Conservation (phyloP, 495 filamentous ascomycete species). For the Cercophora samala region DNA sequence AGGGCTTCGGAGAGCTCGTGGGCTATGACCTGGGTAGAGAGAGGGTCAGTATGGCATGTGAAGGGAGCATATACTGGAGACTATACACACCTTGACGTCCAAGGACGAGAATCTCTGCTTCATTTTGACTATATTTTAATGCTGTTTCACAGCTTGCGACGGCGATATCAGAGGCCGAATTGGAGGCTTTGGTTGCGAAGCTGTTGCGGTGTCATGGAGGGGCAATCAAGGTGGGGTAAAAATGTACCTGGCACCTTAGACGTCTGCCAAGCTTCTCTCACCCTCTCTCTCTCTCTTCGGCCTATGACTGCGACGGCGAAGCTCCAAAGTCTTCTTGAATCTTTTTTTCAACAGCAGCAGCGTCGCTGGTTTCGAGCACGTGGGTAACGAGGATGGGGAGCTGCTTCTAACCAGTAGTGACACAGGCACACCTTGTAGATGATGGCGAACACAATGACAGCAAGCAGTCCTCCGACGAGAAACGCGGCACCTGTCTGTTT, state of each 20-base stretch:
- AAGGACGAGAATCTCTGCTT: constrained; percentile 96
- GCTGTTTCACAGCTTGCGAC: neutral
- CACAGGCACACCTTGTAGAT: neutral
- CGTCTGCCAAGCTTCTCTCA: neutral
- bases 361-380: neutral
- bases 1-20: constrained; percentile 80
- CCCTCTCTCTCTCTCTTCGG: neutral
- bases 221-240: neutral
- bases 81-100: constrained; percentile 67
- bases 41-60: neutral
- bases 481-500: neutral
- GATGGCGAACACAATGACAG: neutral
- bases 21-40: constrained; percentile 66
- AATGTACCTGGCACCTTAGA: neutral
- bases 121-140: constrained; percentile 55
- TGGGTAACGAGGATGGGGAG: neutral
- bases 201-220: neutral
- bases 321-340: neutral
- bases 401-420: neutral
- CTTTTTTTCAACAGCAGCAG: neutral
- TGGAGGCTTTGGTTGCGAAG: neutral
- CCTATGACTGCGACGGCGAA: neutral
- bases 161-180: neutral
- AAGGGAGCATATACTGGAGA: neutral
- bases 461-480: neutral